A percentile compares a stretch with the other conserved stretches of the same genome.
phyloP scores from a whole-genome alignment of 768 basidiomycete species.

The Pisolithus orientalis region DNA sequence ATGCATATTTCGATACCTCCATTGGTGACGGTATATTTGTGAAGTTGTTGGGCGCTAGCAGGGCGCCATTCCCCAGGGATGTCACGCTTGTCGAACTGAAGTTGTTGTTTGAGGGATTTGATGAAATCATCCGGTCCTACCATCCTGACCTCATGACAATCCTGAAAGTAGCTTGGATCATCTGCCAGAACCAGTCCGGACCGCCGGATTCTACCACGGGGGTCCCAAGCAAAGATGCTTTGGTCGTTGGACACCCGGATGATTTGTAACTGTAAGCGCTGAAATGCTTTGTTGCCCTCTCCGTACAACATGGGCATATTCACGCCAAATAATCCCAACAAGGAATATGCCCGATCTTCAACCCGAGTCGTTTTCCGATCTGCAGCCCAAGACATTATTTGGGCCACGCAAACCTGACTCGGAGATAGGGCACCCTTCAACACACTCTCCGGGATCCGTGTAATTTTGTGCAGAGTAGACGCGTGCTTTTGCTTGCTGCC shows the following conservation, averaged over 20 bases:
- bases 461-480: too few relatives aligned
- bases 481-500: too few relatives aligned
- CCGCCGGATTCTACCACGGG: background rate
- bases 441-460: too few relatives aligned
- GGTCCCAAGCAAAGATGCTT: slow-evolving; percentile 4
- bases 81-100: background rate
- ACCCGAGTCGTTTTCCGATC: too few relatives aligned
- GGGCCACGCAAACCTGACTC: background rate
- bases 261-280: slow-evolving; percentile 3
- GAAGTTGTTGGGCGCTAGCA: background rate
- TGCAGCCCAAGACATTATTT: too few relatives aligned
- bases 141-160: background rate
- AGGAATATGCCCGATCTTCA: too few relatives aligned
- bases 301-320: too few relatives aligned
- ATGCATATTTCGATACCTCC: background rate
- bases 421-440: too few relatives aligned
- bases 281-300: slow-evolving; percentile 7
- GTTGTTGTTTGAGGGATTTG: background rate
- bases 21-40: background rate
- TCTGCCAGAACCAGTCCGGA: background rate
- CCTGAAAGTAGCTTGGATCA: background rate
- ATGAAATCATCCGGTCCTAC: background rate
- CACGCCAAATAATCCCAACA: too few relatives aligned
- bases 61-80: background rate
- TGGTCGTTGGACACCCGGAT: background rate